Evolutionary conservation across 345 rosid species (phyloP), one percentile per base, ranked within the genome.

Genomic region (Aethionema arabicum): DNA sequence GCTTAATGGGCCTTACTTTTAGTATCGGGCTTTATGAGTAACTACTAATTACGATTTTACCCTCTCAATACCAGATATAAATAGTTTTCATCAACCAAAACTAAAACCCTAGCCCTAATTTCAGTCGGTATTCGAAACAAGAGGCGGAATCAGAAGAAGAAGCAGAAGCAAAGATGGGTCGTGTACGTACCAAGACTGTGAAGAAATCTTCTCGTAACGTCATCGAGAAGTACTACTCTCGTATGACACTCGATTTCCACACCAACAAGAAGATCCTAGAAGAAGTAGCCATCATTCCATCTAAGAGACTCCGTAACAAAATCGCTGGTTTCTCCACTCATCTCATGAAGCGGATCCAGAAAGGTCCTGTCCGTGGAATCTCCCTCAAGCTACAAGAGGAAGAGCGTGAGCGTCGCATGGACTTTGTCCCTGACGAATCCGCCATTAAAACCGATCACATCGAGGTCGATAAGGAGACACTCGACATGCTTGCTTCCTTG

Each of bases 331-430:
- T 80, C 77, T 78, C 87, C 3, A 84, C 87, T 33, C 85, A 84
- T 69, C 79, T 84, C 30, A 84, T 84, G 87, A 82, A 82, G 77
- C 79, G 87, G 46, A 82, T 84, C 59, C 86, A 82, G 75, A 82
- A 76, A 68, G 90, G 90, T 30, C 82, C 90, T 0, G 90, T 85
- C 35, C 87, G 91, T 3, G 87, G 85, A 13, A 85, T 85, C 77
- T 85, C 91, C 1, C 70, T 85, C 35, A 82, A 85, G 73, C 85
- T 85, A 5, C 91, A 85, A 46, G 87, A 85, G 71, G 91, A 82
- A 52, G 91, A 85, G 79, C 83, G 85, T 8, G 91, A 85, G 77
- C 85, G 91, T 4, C 83, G 84, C 61, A 85, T 85, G 87, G 91
- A 82, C 72, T 85, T 80, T 1, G 90, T 85, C 5, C 87, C 90